A percentile compares a stretch with the other conserved stretches of the same genome.
Evolutionary conservation across 495 filamentous ascomycete species (phyloP).

Genomic region (Ramalina intermedia): DNA sequence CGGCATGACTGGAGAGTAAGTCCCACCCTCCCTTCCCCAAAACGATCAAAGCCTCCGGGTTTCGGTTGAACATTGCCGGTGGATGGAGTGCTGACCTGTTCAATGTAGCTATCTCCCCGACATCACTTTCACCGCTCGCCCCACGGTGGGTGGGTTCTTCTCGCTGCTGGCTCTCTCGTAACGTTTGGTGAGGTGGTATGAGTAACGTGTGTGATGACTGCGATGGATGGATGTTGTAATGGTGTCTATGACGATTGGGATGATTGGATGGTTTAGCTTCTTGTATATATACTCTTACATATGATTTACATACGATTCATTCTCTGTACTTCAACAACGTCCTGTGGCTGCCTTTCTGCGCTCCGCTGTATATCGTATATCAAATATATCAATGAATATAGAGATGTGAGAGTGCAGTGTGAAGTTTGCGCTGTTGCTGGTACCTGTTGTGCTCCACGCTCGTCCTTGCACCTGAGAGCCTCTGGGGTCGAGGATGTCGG

Average conservation of each 20-base stretch:
- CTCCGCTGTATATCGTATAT: no score
- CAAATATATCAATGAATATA: no score
- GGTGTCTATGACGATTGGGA: not conserved
- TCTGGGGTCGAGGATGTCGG: no score
- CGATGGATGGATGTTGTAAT: not conserved
- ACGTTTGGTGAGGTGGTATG: not conserved
- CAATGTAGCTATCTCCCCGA: constrained; percentile 21
- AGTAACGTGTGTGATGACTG: not conserved
- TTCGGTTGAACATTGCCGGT: no score
- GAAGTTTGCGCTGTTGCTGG: no score
- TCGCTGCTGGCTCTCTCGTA: constrained; percentile 28
- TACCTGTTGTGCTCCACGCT: no score
- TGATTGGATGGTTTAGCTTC: not conserved
- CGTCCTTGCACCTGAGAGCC: no score
- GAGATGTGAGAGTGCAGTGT: no score
- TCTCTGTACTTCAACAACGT: no score
- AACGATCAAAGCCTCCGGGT: not conserved
- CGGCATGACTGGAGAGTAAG: constrained; percentile 30
- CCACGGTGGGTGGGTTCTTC: constrained; percentile 40
- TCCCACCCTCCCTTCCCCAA: not conserved
- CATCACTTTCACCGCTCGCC: constrained; percentile 34
- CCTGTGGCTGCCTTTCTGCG: no score
- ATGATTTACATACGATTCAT: not conserved
- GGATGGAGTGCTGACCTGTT: not conserved
- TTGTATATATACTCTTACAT: not conserved